Percentiles rank a stretch among this genome's conserved stretches.
These are phyloP conservation scores for Xenoacremonium recifei DNA, from an alignment of 2,329 filamentous ascomycete genomes.

Conservation along the genomic window DNA sequence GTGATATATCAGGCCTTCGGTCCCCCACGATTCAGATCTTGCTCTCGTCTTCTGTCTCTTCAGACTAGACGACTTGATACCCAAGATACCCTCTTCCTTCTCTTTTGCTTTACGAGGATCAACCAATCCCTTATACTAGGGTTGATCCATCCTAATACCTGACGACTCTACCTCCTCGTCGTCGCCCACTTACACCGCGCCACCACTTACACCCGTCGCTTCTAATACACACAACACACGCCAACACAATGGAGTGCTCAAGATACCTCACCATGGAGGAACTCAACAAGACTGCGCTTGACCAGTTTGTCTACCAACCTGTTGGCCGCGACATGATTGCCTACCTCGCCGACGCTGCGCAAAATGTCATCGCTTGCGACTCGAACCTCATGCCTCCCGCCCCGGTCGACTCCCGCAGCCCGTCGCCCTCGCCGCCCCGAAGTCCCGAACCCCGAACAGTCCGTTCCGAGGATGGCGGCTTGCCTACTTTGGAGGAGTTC, in stretches of 20 bases:
- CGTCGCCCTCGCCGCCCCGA: slow-evolving; percentile 50
- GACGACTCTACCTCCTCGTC: slow-evolving; percentile 1
- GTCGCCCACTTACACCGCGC: slow-evolving; percentile 14
- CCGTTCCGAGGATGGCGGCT: slow-evolving; percentile 46
- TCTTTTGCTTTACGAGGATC: slow-evolving; percentile 1
- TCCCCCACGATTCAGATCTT: slow-evolving; percentile 15
- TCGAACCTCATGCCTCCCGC: slow-evolving; percentile 51
- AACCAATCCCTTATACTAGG: slow-evolving; percentile 6
- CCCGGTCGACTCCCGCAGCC: slow-evolving; percentile 31
- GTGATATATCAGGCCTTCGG: slow-evolving; percentile 29
- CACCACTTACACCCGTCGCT: slow-evolving; percentile 18
- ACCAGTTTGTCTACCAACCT: slow-evolving; percentile 76
- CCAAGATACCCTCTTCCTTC: slow-evolving; percentile 18
- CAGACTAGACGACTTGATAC: slow-evolving; percentile 4
- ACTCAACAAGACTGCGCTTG: slow-evolving; percentile 72
- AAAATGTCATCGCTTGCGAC: slow-evolving; percentile 79
- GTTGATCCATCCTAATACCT: slow-evolving; percentile 10
- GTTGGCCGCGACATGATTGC: slow-evolving; percentile 75
- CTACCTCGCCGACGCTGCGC: slow-evolving; percentile 72
- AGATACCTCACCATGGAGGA: slow-evolving; percentile 48
- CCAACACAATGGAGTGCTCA: slow-evolving; percentile 49
- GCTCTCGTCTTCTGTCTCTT: slow-evolving; percentile 14
- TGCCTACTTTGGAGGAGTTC: slow-evolving; percentile 86
- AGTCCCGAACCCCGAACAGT: slow-evolving; percentile 49
- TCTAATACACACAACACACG: slow-evolving; percentile 5